Evolutionary conservation across 805 yeast genomes (phyloP).

Genomic region (Ogataea ganodermae): DNA sequence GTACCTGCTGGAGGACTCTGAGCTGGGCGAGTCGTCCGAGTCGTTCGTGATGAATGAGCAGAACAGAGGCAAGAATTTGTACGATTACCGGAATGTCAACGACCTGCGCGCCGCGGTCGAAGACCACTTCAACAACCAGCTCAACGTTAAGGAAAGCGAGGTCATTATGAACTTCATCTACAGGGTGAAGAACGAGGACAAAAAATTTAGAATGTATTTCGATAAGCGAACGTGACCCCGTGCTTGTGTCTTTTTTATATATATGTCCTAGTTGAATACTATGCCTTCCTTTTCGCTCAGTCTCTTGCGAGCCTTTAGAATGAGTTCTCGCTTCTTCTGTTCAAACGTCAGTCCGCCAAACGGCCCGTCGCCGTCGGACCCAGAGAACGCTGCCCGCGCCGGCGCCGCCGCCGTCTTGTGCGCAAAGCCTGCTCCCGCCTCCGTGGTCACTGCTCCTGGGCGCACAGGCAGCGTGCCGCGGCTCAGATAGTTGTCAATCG

Average conservation of each 20-base stretch:
- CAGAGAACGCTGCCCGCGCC: not conserved
- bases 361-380: slow-evolving; percentile 22
- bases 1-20: slow-evolving; percentile 60
- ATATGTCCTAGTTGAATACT: slow-evolving; percentile 2
- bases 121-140: slow-evolving; percentile 58
- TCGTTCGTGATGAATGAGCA: slow-evolving; percentile 32
- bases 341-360: slow-evolving; percentile 47
- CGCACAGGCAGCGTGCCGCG: slow-evolving; percentile 55
- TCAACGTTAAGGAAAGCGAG: slow-evolving; percentile 75
- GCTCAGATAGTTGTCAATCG: slow-evolving; percentile 70
- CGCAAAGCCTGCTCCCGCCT: not conserved
- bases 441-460: slow-evolving; percentile 12
- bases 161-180: slow-evolving; percentile 86
- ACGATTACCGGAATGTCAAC: slow-evolving; percentile 34
- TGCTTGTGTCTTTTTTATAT: not conserved
- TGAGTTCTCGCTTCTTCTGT: slow-evolving; percentile 56
- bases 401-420: not conserved
- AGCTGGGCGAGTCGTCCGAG: slow-evolving; percentile 71
- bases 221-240: slow-evolving; percentile 26
- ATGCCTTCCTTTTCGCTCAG: slow-evolving; percentile 36
- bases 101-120: slow-evolving; percentile 33
- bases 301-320: slow-evolving; percentile 61
- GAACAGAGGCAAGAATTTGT: slow-evolving; percentile 30
- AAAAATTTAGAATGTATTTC: slow-evolving; percentile 42
- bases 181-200: slow-evolving; percentile 69